Base-by-base conservation (phyloP, 116 monocot genomes). In the Zostera marina region DNA sequence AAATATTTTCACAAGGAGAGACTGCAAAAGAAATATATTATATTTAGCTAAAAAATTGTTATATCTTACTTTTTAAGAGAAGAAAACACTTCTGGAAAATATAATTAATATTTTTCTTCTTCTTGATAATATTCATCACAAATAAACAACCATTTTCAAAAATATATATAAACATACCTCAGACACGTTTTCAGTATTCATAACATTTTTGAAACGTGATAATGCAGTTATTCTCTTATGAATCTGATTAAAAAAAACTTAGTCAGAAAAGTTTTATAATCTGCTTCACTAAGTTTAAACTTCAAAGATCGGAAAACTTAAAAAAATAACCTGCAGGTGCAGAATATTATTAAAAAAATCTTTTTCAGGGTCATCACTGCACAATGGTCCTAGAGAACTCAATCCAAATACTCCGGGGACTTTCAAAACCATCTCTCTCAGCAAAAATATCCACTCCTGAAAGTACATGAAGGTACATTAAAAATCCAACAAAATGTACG, bases 281-380 rank as follows among this genome's bases (percentile, higher is more conserved):
- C 23, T 19, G 9, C 44, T 46, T 32, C 32, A 32, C 32, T 7
- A 26, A 46, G 24, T 61, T 15, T 25, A 22, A n/a, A 45, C 8
- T 25, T 46, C n/a, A 39, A 52, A 52, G 40, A 7, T 52, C 4
- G 32, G 67, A 22, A 66, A n/a, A n/a, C n/a, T n/a, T n/a, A n/a
- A n/a, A 58, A 9, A 68, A 8, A 5, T 63, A 70, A 87, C 93
- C 82, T 96, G 89, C 61, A 96, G 71, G 63, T 96, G 89, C 66
- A 83, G 66, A 59, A 96, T 89, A 43, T 96, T 96, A 25, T 76
- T 73, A 51, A 96, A 96, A 69, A 96, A 96, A 68, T 96, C 89
- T 1, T 57, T 63, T 77, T 96, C 89, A 7, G 68, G 64, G 73
- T 89, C 89, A 52, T 85, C 78, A 59, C 72, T 76, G 55, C 74